phyloP scores from a whole-genome alignment of 2,329 filamentous ascomycete species.

The Rhinocladiella similis region DNA sequence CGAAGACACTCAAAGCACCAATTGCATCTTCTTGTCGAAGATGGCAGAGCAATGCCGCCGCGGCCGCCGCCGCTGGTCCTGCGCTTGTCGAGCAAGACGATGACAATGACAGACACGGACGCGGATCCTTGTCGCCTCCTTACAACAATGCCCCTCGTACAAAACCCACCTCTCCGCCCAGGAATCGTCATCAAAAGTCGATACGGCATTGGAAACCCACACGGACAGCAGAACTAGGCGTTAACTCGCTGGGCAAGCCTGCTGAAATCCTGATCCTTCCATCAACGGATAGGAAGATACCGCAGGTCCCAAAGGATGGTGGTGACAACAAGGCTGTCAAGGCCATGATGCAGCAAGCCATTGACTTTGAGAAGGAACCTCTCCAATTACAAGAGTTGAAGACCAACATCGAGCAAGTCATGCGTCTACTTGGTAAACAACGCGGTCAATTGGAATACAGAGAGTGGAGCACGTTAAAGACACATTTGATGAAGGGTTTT shows the following conservation, averaged over 20 bases:
- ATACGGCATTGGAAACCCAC: conserved; percentile 15
- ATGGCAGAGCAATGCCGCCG: conserved; percentile 17
- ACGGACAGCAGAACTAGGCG: conserved; percentile 32
- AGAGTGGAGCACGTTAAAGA: conserved; percentile 15
- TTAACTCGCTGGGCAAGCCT: conserved; percentile 38
- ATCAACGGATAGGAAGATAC: conserved; percentile 27
- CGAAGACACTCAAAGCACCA: neutral
- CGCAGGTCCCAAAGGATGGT: conserved; percentile 8
- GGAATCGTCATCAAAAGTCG: neutral
- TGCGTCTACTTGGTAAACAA: conserved; percentile 11
- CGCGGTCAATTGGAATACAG: conserved; percentile 16
- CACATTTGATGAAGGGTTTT: conserved; percentile 13
- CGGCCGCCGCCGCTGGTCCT: no score
- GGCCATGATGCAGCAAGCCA: conserved; percentile 18
- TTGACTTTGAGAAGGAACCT: conserved; percentile 23
- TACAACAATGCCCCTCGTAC: neutral
- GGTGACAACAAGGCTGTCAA: conserved; percentile 1
- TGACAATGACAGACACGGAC: neutral
- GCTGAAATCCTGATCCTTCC: conserved; percentile 40
- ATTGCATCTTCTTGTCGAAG: neutral
- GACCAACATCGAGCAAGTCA: conserved; percentile 25
- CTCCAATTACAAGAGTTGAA: conserved; percentile 13
- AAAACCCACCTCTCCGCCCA: neutral
- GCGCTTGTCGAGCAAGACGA: conserved; percentile 10
- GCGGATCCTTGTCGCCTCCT: neutral